Conservation (phyloP, 768 basidiomycete species). For the Neoboletus magnificus region DNA sequence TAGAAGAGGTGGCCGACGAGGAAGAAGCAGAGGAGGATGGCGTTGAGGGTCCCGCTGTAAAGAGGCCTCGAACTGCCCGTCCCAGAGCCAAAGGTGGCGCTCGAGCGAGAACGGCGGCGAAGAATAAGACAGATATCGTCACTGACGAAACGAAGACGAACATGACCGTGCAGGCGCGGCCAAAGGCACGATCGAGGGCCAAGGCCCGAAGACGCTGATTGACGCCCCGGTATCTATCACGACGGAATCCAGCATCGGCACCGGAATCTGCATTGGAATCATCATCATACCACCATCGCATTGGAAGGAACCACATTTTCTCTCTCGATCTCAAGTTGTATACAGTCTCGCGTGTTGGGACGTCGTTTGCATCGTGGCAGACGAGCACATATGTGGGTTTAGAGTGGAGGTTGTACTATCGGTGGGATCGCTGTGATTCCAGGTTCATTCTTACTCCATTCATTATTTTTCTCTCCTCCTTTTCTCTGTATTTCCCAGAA, state of each 20-base stretch:
- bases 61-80: constrained; percentile 20
- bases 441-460: background rate
- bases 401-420: constrained; percentile 22
- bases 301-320: constrained; percentile 17
- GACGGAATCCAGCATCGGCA: constrained; percentile 15
- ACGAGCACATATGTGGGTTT: constrained; percentile 8
- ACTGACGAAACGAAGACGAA: constrained; percentile 16
- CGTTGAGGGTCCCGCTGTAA: constrained; percentile 9
- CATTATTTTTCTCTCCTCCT: background rate
- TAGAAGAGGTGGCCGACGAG: constrained; percentile 11
- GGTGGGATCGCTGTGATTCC: constrained; percentile 9
- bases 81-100: constrained; percentile 24
- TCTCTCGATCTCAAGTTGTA: constrained; percentile 25
- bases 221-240: constrained; percentile 7
- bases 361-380: constrained; percentile 1
- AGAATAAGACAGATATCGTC: constrained; percentile 11
- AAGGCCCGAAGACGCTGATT: constrained; percentile 30
- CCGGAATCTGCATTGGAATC: constrained; percentile 12
- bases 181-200: constrained; percentile 30
- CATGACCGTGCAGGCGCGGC: constrained; percentile 25
- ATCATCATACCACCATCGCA: constrained; percentile 23
- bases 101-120: constrained; percentile 15
- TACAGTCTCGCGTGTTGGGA: constrained; percentile 7
- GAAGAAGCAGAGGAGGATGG: constrained; percentile 17
- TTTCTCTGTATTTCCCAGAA: constrained; percentile 17